Conservation (phyloP, 2,329 filamentous ascomycete species). For the Colletotrichum truncatum region DNA sequence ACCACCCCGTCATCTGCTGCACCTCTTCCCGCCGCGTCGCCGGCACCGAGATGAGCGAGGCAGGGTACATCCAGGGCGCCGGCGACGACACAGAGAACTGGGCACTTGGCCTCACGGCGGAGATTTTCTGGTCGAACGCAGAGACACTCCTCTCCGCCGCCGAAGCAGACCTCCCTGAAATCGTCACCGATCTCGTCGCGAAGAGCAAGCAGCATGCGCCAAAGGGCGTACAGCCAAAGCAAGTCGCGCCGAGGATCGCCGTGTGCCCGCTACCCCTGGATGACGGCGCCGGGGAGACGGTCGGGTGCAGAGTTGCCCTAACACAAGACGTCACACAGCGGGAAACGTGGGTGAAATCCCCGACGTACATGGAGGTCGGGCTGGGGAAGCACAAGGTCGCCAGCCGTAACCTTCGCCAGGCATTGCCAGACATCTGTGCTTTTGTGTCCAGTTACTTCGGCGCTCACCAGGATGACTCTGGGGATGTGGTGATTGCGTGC, state of each 20-base stretch:
- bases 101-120: constrained; percentile 81
- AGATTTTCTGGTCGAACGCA: constrained; percentile 80
- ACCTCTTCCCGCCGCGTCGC: constrained; percentile 80
- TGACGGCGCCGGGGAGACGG: not conserved
- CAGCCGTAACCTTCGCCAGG: constrained; percentile 81
- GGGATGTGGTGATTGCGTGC: constrained; percentile 72
- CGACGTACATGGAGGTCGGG: constrained; percentile 63
- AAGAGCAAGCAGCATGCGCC: constrained; percentile 31
- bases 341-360: constrained; percentile 49
- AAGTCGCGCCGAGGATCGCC: constrained; percentile 47
- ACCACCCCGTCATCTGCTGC: constrained; percentile 81
- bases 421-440: constrained; percentile 69
- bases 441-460: constrained; percentile 59
- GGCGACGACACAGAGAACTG: constrained; percentile 96
- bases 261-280: constrained; percentile 46
- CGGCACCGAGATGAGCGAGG: constrained; percentile 73
- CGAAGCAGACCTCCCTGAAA: constrained; percentile 69
- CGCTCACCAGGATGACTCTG: not conserved
- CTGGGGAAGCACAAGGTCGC: constrained; percentile 80
- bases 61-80: constrained; percentile 86
- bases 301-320: constrained; percentile 53
- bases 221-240: constrained; percentile 28
- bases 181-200: constrained; percentile 57
- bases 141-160: constrained; percentile 66
- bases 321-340: constrained; percentile 51